Evolutionary conservation across 1,284 basidiomycete species (phyloP).

Genomic region (Ustilago loliicola): DNA sequence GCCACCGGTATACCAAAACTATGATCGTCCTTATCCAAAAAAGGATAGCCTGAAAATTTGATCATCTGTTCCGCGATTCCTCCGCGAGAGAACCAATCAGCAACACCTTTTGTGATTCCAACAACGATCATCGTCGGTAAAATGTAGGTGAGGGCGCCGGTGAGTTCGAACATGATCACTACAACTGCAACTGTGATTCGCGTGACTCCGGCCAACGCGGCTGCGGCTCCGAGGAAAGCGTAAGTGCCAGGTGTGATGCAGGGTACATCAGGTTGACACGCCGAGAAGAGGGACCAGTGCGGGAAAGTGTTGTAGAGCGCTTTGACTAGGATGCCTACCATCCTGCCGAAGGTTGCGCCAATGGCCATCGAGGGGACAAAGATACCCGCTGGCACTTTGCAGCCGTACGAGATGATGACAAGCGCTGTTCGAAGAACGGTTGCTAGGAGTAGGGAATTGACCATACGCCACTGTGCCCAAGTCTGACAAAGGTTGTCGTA

Average conservation of each 20-base stretch:
- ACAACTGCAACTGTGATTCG: slow-evolving; percentile 97
- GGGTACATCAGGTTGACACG: slow-evolving; percentile 89
- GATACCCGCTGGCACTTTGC: slow-evolving; percentile 96
- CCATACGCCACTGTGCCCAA: slow-evolving; percentile 92
- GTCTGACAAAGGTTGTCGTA: slow-evolving; percentile 96
- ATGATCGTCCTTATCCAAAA: slow-evolving; percentile 84
- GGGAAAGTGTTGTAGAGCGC: slow-evolving; percentile 88
- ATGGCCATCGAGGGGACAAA: slow-evolving; percentile 97
- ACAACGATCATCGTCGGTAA: slow-evolving; percentile 98
- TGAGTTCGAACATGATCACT: slow-evolving; percentile 99
- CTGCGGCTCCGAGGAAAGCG: slow-evolving; percentile 54
- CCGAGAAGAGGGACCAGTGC: slow-evolving; percentile 84
- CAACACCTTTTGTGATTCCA: slow-evolving; percentile 94
- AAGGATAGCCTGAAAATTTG: slow-evolving; percentile 95
- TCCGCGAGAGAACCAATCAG: slow-evolving; percentile 90
- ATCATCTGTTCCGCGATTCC: slow-evolving; percentile 99
- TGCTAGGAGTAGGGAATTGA: slow-evolving; percentile 90
- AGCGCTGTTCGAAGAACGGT: slow-evolving; percentile 88
- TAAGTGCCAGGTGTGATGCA: slow-evolving; percentile 96
- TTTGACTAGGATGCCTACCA: slow-evolving; percentile 87
- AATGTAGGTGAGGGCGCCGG: slow-evolving; percentile 96
- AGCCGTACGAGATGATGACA: slow-evolving; percentile 93
- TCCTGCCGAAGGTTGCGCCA: slow-evolving; percentile 93
- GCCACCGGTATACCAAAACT: slow-evolving; percentile 90
- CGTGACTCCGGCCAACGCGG: slow-evolving; percentile 80